A percentile compares a stretch with the other conserved stretches of the same genome.
These are phyloP conservation scores for Ophiostoma himal-ulmi DNA, from an alignment of 2,329 filamentous ascomycete genomes.

Conservation along the genomic window DNA sequence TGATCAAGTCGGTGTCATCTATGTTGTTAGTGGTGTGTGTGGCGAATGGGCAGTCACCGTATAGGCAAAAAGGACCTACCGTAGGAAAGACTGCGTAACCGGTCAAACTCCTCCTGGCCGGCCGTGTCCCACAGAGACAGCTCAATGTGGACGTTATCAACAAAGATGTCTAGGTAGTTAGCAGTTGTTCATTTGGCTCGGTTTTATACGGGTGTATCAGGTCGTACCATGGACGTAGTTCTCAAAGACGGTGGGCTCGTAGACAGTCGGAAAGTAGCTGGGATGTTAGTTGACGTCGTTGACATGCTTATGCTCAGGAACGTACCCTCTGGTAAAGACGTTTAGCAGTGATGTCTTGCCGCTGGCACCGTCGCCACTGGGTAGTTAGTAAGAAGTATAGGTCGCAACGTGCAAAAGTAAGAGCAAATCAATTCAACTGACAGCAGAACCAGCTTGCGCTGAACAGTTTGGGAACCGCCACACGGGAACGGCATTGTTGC, in stretches of 20 bases:
- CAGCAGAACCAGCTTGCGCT: slow-evolving; percentile 94
- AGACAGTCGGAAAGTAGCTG: slow-evolving; percentile 95
- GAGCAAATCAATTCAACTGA: slow-evolving; percentile 40
- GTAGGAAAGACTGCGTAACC: slow-evolving; percentile 89
- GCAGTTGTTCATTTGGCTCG: slow-evolving; percentile 15
- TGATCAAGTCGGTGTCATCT: slow-evolving; percentile 92
- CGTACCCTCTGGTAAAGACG: slow-evolving; percentile 94
- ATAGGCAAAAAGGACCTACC: slow-evolving; percentile 41
- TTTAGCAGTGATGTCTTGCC: slow-evolving; percentile 96
- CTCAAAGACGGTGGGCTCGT: slow-evolving; percentile 97
- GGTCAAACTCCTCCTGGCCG: slow-evolving; percentile 97
- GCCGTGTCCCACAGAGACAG: slow-evolving; percentile 97
- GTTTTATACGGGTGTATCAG: neutral
- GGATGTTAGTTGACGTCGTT: neutral
- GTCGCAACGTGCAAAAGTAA: slow-evolving; percentile 17
- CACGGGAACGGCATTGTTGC: slow-evolving; percentile 48
- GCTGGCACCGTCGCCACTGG: slow-evolving; percentile 87
- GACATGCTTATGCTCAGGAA: slow-evolving; percentile 24
- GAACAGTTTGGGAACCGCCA: slow-evolving; percentile 74
- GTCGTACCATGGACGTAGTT: slow-evolving; percentile 90
- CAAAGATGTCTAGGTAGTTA: slow-evolving; percentile 75
- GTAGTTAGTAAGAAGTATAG: neutral
- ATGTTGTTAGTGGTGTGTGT: neutral
- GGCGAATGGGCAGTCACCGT: too few relatives aligned
- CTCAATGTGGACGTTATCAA: slow-evolving; percentile 95